A percentile compares a stretch with the other conserved stretches of the same genome.
Conservation (phyloP, 768 basidiomycete genomes). For the Psilocybe subaeruginosa region DNA sequence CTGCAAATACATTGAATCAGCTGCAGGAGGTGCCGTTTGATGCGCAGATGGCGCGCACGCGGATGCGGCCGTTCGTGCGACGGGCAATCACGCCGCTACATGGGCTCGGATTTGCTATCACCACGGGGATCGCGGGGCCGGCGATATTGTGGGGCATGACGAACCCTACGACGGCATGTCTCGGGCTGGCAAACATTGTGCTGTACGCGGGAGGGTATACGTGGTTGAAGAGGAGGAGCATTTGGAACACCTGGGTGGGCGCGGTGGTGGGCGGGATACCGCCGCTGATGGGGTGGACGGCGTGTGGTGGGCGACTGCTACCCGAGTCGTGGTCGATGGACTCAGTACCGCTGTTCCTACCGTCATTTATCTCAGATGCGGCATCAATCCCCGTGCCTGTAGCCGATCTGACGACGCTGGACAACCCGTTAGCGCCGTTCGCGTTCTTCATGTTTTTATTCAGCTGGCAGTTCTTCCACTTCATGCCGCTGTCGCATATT, state of each 20-base stretch:
- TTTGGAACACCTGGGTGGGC: constrained; percentile 94
- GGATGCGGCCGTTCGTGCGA: constrained; percentile 84
- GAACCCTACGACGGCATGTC: constrained; percentile 81
- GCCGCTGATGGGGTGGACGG: constrained; percentile 98
- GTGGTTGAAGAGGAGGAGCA: constrained; percentile 81
- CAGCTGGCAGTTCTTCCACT: constrained; percentile 99
- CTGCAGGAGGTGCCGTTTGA: constrained; percentile 94
- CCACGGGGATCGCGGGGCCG: constrained; percentile 80
- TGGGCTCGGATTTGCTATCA: constrained; percentile 76
- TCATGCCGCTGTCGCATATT: constrained; percentile 90
- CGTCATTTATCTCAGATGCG: constrained; percentile 51
- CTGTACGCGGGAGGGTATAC: constrained; percentile 95
- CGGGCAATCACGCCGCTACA: constrained; percentile 85
- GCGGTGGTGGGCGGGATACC: constrained; percentile 91
- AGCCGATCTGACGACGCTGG: constrained; percentile 52
- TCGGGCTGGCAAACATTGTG: constrained; percentile 83
- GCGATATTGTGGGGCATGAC: constrained; percentile 79
- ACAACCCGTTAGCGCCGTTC: constrained; percentile 83
- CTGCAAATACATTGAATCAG: constrained; percentile 95
- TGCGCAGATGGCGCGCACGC: constrained; percentile 93
- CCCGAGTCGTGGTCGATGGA: constrained; percentile 54
- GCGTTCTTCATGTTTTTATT: constrained; percentile 85
- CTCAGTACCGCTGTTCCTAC: constrained; percentile 63
- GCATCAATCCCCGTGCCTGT: constrained; percentile 25
- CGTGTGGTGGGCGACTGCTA: constrained; percentile 80